A percentile compares a stretch with the other conserved stretches of the same genome.
Evolutionary conservation across 331 rosid genomes (phyloP).

Genomic region (Acacia pycnantha): DNA sequence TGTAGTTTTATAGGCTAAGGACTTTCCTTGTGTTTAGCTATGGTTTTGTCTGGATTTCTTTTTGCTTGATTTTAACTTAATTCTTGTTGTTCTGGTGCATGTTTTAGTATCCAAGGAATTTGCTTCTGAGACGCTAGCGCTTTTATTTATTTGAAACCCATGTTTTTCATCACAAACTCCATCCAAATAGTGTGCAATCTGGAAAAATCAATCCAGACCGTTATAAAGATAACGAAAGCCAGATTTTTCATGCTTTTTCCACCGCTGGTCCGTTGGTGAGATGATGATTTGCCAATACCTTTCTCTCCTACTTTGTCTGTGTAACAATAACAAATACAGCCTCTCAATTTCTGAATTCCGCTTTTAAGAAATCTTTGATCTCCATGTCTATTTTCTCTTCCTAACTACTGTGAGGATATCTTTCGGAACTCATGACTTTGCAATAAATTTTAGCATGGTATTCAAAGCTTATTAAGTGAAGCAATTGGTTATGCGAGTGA

Average conservation of each 20-base stretch:
- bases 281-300: background rate
- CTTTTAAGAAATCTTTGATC: background rate
- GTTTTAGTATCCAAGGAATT: background rate
- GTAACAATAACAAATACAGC: background rate
- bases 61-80: background rate
- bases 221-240: background rate
- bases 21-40: background rate
- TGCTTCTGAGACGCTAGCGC: background rate
- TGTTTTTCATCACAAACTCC: background rate
- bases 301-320: conserved; percentile 1
- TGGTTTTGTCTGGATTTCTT: background rate
- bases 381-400: background rate
- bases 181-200: background rate
- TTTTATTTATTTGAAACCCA: background rate
- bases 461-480: background rate
- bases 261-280: background rate
- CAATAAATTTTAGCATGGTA: background rate
- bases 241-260: background rate
- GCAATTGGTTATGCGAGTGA: background rate
- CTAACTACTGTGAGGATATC: background rate
- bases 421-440: background rate
- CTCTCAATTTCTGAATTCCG: background rate
- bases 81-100: background rate
- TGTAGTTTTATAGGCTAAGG: background rate
- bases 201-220: background rate